These are phyloP conservation scores for Obba rivulosa DNA, from an alignment of 768 basidiomycete species.

Conservation along the genomic window DNA sequence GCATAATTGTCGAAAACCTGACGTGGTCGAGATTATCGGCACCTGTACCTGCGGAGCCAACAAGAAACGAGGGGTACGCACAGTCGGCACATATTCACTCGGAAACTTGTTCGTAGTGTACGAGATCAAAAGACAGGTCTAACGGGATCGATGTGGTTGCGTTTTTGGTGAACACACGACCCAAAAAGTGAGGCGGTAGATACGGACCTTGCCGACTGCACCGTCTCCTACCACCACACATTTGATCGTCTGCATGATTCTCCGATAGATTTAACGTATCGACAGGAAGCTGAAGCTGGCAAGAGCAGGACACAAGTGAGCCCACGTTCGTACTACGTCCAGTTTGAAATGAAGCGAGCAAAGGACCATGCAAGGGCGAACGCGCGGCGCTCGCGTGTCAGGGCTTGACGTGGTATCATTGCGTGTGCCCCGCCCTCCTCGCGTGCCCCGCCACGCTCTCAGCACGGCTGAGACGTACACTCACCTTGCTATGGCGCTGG, in stretches of 20 bases:
- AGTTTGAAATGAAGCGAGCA: not conserved
- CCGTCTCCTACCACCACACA: conserved; percentile 97
- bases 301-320: conserved; percentile 1
- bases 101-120: conserved; percentile 99
- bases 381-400: conserved; percentile 16
- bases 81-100: conserved; percentile 98
- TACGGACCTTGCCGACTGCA: conserved; percentile 92
- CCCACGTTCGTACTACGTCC: not conserved
- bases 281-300: conserved; percentile 4
- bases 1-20: conserved; percentile 97
- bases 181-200: not conserved
- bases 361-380: not conserved
- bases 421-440: not conserved
- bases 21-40: not conserved
- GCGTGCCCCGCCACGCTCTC: not conserved
- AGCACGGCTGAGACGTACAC: not conserved
- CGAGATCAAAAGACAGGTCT: conserved; percentile 96
- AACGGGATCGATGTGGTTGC: conserved; percentile 2
- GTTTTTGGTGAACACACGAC: not conserved
- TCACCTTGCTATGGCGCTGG: conserved; percentile 13
- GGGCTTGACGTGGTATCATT: conserved; percentile 5
- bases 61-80: conserved; percentile 41
- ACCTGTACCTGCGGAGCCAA: conserved; percentile 4
- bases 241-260: conserved; percentile 90
- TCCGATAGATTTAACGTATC: conserved; percentile 16